Conservation (phyloP, 129 eudicot species). For the Saussurea involucrata region DNA sequence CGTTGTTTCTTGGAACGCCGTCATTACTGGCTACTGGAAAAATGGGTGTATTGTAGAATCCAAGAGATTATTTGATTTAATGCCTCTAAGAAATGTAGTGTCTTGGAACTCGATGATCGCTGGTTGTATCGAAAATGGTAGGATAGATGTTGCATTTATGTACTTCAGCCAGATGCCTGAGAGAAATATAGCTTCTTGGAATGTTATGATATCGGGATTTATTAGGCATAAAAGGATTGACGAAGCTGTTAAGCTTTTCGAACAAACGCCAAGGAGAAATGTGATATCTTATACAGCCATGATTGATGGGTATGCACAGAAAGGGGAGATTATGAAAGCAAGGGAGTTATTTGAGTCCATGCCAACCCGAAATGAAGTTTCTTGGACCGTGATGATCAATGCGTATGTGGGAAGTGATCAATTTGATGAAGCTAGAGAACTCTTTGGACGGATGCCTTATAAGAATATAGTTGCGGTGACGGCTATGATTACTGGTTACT, state of each 20-base stretch:
- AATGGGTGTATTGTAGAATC: slow-evolving; percentile 43
- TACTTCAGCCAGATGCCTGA: slow-evolving; percentile 42
- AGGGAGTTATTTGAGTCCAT: slow-evolving; percentile 46
- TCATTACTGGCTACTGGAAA: slow-evolving; percentile 51
- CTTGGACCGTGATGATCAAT: slow-evolving; percentile 58
- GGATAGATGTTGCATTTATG: slow-evolving; percentile 35
- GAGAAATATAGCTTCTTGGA: slow-evolving; percentile 47
- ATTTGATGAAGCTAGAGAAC: slow-evolving; percentile 35
- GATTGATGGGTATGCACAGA: slow-evolving; percentile 47
- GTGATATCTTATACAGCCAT: slow-evolving; percentile 53
- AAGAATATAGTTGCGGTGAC: slow-evolving; percentile 42
- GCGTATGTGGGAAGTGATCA: slow-evolving; percentile 39
- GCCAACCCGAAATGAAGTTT: slow-evolving; percentile 39
- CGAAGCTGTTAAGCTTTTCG: slow-evolving; percentile 37
- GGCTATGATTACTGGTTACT: slow-evolving; percentile 54
- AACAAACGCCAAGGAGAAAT: slow-evolving; percentile 44
- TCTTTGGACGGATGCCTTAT: slow-evolving; percentile 33
- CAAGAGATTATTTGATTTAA: slow-evolving; percentile 32
- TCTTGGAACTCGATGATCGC: slow-evolving; percentile 60
- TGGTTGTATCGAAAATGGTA: slow-evolving; percentile 32
- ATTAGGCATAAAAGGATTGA: slow-evolving; percentile 28
- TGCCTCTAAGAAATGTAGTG: slow-evolving; percentile 44
- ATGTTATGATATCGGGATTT: slow-evolving; percentile 47
- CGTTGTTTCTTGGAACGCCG: slow-evolving; percentile 44
- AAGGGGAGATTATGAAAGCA: slow-evolving; percentile 41